Conservation (phyloP, 352 stramenopile genomes). For the Phytophthora pini region DNA sequence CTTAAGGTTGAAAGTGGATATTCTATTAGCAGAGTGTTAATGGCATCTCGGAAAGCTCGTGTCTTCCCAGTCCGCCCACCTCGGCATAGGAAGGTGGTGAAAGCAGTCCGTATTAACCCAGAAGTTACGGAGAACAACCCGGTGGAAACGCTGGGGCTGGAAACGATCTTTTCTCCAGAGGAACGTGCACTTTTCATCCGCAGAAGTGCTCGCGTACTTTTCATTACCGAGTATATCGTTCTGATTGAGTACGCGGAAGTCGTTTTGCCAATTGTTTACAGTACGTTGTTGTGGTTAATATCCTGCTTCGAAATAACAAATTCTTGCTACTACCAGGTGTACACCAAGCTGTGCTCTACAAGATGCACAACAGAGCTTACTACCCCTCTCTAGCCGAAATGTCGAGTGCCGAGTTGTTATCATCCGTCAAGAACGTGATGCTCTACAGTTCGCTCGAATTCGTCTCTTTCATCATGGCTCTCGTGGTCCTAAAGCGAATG, state of each 20-base stretch:
- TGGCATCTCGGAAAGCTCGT: conserved; percentile 1
- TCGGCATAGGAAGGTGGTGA: background rate
- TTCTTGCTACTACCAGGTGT: conserved; percentile 3
- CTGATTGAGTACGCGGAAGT: conserved; percentile 52
- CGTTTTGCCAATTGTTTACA: conserved; percentile 42
- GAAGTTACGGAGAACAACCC: background rate
- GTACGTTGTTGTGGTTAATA: conserved; percentile 13
- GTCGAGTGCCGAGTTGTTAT: conserved; percentile 3
- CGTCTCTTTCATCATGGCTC: conserved; percentile 11
- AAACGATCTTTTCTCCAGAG: conserved; percentile 20
- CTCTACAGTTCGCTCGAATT: conserved; percentile 32
- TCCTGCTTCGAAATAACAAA: background rate
- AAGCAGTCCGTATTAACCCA: background rate
- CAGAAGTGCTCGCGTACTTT: conserved; percentile 37
- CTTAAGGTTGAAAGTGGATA: no score
- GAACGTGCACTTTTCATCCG: conserved; percentile 34
- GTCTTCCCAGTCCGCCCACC: conserved; percentile 16
- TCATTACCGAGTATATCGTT: conserved; percentile 50
- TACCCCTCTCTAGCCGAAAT: conserved; percentile 20
- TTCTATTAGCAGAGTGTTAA: no score
- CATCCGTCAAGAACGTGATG: conserved; percentile 23
- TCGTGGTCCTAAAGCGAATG: conserved; percentile 19
- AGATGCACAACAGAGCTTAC: conserved; percentile 35
- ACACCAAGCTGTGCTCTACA: conserved; percentile 16
- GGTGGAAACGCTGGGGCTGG: background rate